Percentiles rank a stretch among this genome's conserved stretches.
Conservation (phyloP, 148 eudicot species). For the Salicornia ramosissima region DNA sequence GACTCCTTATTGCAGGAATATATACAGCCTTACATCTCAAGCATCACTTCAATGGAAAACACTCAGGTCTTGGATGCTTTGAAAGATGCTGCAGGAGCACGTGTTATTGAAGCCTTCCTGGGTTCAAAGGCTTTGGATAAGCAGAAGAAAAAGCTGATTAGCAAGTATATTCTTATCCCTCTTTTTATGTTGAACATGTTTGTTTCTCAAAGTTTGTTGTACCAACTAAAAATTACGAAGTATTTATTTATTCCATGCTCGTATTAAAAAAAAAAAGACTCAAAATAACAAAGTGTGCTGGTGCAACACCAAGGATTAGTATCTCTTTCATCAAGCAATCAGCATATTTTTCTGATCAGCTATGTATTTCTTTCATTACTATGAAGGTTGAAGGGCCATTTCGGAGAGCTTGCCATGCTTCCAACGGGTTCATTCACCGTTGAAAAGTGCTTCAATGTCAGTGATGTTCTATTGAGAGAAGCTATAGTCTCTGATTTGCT, state of each 20-base stretch:
- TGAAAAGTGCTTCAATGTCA: conserved; percentile 69
- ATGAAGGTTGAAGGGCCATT: conserved; percentile 80
- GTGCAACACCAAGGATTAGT: background rate
- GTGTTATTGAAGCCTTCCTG: conserved; percentile 88
- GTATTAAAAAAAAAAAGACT: background rate
- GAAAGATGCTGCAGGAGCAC: conserved; percentile 78
- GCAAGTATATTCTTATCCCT: conserved; percentile 46
- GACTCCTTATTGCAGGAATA: conserved; percentile 47
- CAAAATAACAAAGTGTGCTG: background rate
- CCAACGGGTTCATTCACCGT: conserved; percentile 82
- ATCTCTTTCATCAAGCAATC: background rate
- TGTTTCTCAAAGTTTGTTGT: background rate
- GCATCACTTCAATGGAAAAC: conserved; percentile 79
- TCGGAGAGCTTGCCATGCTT: conserved; percentile 73
- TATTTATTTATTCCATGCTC: background rate
- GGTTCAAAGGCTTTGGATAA: conserved; percentile 63
- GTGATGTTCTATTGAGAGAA: conserved; percentile 62
- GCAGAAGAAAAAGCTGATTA: conserved; percentile 65
- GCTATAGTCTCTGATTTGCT: conserved; percentile 66
- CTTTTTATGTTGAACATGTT: background rate
- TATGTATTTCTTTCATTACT: background rate
- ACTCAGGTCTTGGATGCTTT: conserved; percentile 51
- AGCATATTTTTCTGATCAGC: background rate
- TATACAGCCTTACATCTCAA: conserved; percentile 67
- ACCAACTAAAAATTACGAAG: background rate